Evolutionary conservation across 768 basidiomycete genomes (phyloP).

Genomic region (Rubroboletus pulcherrimus): DNA sequence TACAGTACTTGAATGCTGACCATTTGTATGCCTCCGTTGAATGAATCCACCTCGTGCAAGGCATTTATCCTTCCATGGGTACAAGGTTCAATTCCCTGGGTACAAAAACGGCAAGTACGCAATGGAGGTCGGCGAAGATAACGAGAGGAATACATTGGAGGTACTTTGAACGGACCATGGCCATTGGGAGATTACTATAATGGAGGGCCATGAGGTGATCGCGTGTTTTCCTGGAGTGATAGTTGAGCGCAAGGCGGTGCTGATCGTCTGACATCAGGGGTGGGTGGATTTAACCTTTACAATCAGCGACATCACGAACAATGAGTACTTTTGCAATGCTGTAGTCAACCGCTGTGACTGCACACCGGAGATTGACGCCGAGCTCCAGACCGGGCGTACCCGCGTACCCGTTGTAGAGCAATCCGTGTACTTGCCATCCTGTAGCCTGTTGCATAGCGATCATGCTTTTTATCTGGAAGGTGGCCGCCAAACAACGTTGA

Average conservation of each 20-base stretch:
- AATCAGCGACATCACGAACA: constrained; percentile 18
- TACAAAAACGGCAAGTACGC: constrained; percentile 1
- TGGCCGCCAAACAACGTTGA: neutral
- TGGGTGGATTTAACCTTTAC: constrained; percentile 21
- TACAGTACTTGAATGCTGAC: neutral
- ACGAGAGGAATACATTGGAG: constrained; percentile 3
- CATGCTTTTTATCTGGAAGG: neutral
- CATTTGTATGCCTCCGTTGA: constrained; percentile 5
- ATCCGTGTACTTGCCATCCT: constrained; percentile 17
- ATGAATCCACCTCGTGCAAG: neutral
- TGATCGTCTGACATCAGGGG: constrained; percentile 18
- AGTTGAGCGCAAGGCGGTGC: constrained; percentile 13
- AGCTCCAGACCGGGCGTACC: neutral
- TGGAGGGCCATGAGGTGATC: constrained; percentile 25
- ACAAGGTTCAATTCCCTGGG: constrained; percentile 8
- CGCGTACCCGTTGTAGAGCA: neutral
- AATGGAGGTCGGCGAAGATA: constrained; percentile 17
- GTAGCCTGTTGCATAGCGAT: constrained; percentile 8
- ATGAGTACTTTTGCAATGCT: constrained; percentile 3
- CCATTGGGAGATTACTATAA: constrained; percentile 11
- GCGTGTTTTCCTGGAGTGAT: constrained; percentile 19
- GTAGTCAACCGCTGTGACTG: neutral
- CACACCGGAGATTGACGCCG: neutral
- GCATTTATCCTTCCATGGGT: neutral
- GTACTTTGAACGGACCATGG: neutral